A percentile compares a stretch with the other conserved stretches of the same genome.
Evolutionary conservation across 1,284 basidiomycete genomes (phyloP).

Genomic region (Cryptococcus wingfieldii): DNA sequence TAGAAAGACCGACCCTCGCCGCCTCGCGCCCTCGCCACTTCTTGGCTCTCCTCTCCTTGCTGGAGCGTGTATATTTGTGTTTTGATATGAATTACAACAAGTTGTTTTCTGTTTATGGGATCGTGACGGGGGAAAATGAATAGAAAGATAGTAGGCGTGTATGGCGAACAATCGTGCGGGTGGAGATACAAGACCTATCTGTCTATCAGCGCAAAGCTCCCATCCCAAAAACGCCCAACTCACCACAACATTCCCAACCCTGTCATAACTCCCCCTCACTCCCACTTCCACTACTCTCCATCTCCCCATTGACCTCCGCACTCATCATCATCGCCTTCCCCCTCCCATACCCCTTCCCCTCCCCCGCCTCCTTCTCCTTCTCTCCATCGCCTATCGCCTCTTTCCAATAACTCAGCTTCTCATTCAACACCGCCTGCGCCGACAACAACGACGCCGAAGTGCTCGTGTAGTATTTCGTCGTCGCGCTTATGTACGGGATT

Average conservation of each 20-base stretch:
- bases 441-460: slow-evolving; percentile 13
- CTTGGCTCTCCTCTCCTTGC: neutral
- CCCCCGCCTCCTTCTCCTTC: slow-evolving; percentile 29
- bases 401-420: slow-evolving; percentile 28
- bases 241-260: neutral
- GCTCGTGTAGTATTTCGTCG: slow-evolving; percentile 20
- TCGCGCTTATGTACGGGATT: slow-evolving; percentile 5
- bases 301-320: slow-evolving; percentile 18
- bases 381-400: slow-evolving; percentile 30
- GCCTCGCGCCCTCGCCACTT: neutral
- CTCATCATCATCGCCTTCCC: slow-evolving; percentile 32
- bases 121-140: too few species aligned
- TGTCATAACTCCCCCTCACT: neutral
- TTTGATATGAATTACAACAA: too few species aligned
- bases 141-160: too few species aligned
- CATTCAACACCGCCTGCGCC: slow-evolving; percentile 21
- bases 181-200: neutral
- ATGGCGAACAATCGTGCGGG: too few species aligned
- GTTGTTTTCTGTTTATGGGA: too few species aligned
- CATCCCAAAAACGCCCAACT: neutral
- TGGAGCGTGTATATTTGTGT: too few species aligned
- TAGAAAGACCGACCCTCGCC: neutral
- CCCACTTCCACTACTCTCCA: slow-evolving; percentile 1
- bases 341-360: slow-evolving; percentile 21
- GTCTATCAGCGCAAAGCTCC: neutral